Evolutionary conservation across 169 alveolate genomes (phyloP), one percentile per base, ranked within the genome.

Genomic region (Eimeria brunetti): DNA sequence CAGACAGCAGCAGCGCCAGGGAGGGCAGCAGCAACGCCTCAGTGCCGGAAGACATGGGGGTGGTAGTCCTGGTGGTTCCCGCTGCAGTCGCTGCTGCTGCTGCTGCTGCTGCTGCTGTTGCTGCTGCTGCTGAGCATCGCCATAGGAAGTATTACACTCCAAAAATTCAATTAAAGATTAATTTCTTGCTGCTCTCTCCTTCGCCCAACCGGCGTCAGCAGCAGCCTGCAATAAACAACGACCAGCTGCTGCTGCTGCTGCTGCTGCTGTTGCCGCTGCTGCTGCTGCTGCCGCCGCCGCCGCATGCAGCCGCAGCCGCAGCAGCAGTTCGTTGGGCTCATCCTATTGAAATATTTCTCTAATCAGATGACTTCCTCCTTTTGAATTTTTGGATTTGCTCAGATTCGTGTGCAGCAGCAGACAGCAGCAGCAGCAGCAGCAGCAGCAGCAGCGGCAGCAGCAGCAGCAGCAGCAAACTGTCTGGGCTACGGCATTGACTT

Each of bases 101-200:
- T 76, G 88, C 62, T 76, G 88, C 88, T 38, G 88, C 88, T 41
- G 88, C 88, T 38, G 88, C 88, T 76, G 64, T n/a, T 76, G 88
- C 62, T 46, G 88, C 88, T 76, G 88, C 88, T 76, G 62, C 62
- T 24, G 18, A n/a, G 62, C 30, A 5, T 76, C 30, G 11, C 20
- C 62, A 18, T 5, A 58, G 6, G 62, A 49, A 76, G 62, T 53
- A 76, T 24, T 2, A 76, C 20, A 16, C 7, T 3, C 20, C 88
- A 76, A 76, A 76, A 76, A 76, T 12, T 76, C 88, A 76, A 18
- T 7, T 36, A 41, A 5, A 14, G 56, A 12, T 11, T 14, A 33
- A 76, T 76, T 41, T 76, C 64, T 12, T 71, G 24, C 46, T 12
- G 41, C 46, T 12, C 27, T 5, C 46, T 16, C 11, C 27, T n/a